Percentiles rank a stretch among this genome's conserved stretches.
Conservation (phyloP, 1,139 yeast species). For the Yamadazyma diospyri region DNA sequence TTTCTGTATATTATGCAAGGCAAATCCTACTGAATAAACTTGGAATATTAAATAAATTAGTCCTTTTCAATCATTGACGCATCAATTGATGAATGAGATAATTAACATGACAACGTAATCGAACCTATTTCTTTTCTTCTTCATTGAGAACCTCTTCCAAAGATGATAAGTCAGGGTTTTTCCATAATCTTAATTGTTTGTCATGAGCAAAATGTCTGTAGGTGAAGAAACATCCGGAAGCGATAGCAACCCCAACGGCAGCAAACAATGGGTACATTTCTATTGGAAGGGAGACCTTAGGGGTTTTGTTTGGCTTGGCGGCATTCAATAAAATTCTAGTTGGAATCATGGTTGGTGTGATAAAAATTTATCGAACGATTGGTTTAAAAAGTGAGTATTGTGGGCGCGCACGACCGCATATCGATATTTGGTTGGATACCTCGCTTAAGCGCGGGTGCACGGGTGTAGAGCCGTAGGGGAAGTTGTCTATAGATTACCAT, state of each 20-base stretch:
- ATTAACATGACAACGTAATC: constrained; percentile 3
- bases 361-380: constrained; percentile 7
- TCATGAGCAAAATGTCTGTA: constrained; percentile 71
- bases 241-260: constrained; percentile 60
- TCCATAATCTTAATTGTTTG: constrained; percentile 64
- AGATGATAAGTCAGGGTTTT: constrained; percentile 57
- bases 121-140: constrained; percentile 33
- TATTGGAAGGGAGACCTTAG: constrained; percentile 51
- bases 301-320: constrained; percentile 25
- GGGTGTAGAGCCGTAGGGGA: not conserved
- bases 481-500: constrained; percentile 22
- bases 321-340: constrained; percentile 51
- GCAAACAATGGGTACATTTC: constrained; percentile 73
- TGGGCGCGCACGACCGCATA: not conserved
- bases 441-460: constrained; percentile 1
- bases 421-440: constrained; percentile 7
- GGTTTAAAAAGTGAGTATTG: constrained; percentile 4
- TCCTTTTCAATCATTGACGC: no score
- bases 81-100: no score
- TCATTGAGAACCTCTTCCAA: constrained; percentile 59
- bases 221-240: constrained; percentile 65
- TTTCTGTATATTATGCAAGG: constrained; percentile 14
- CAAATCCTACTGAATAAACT: constrained; percentile 7
- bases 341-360: constrained; percentile 44
- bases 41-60: no score